Evolutionary conservation across 306 rosid species (phyloP).

Genomic region (Cotoneaster glaucophyllus): DNA sequence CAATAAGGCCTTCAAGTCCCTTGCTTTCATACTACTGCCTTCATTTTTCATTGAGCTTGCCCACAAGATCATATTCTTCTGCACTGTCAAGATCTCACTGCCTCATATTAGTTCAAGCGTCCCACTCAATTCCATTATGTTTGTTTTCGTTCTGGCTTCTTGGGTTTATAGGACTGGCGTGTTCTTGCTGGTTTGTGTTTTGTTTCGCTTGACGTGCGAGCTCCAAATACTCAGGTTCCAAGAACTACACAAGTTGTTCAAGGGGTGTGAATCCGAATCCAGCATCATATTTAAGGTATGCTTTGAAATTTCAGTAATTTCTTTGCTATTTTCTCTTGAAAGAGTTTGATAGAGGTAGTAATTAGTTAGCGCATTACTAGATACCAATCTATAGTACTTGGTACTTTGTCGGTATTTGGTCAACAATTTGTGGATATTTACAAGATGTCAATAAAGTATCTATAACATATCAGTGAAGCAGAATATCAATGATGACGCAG

Average conservation of each 20-base stretch:
- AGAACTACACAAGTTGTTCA: constrained; percentile 66
- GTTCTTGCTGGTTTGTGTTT: constrained; percentile 67
- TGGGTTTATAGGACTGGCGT: constrained; percentile 80
- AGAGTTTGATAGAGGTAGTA: too few species aligned
- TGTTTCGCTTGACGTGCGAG: constrained; percentile 78
- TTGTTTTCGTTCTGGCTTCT: constrained; percentile 46
- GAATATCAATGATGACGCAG: too few species aligned
- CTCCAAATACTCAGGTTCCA: constrained; percentile 80
- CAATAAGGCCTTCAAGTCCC: constrained; percentile 58
- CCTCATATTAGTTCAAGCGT: constrained; percentile 29
- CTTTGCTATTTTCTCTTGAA: not conserved
- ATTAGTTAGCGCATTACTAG: too few species aligned
- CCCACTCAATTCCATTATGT: constrained; percentile 41
- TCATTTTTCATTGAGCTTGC: constrained; percentile 60
- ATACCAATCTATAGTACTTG: too few species aligned
- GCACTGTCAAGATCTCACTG: constrained; percentile 37
- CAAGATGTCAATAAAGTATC: too few species aligned
- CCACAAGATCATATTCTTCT: constrained; percentile 64
- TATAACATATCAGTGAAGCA: too few species aligned
- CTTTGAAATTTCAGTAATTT: not conserved
- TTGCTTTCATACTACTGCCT: constrained; percentile 57
- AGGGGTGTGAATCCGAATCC: constrained; percentile 45
- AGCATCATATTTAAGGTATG: constrained; percentile 32
- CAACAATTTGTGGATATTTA: too few species aligned
- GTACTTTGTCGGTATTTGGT: too few species aligned